Conservation (phyloP, 140 eudicot species). For the Flaveria floridana region DNA sequence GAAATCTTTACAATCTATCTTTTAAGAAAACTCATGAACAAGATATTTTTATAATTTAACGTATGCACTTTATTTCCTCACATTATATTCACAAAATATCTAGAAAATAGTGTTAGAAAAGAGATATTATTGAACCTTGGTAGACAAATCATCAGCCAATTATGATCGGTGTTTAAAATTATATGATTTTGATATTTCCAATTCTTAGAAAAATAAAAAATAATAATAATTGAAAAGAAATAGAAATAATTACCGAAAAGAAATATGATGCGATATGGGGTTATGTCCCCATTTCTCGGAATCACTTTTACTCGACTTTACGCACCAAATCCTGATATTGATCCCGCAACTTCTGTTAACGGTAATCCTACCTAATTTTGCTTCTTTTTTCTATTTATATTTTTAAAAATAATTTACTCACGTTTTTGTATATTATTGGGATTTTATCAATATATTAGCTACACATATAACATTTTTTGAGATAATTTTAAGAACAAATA, state of each 20-base stretch:
- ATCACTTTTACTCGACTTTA: conserved; percentile 35
- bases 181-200: no score
- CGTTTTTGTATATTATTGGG: background rate
- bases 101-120: no score
- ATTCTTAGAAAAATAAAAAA: background rate
- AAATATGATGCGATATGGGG: conserved; percentile 7
- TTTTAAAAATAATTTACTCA: background rate
- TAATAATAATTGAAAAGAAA: background rate
- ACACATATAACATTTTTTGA: no score
- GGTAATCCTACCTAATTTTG: conserved; percentile 16
- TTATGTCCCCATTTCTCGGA: conserved; percentile 12
- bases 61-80: no score
- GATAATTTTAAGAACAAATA: no score
- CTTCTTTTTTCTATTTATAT: background rate
- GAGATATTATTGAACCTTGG: no score
- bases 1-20: no score
- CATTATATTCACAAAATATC: no score
- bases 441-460: background rate
- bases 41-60: no score
- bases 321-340: conserved; percentile 29
- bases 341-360: conserved; percentile 30
- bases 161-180: no score
- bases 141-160: no score
- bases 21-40: no score
- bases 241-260: background rate